Conservation (phyloP, 192 early-diverging fungal genomes). For the Backusella parvicylindrica region DNA sequence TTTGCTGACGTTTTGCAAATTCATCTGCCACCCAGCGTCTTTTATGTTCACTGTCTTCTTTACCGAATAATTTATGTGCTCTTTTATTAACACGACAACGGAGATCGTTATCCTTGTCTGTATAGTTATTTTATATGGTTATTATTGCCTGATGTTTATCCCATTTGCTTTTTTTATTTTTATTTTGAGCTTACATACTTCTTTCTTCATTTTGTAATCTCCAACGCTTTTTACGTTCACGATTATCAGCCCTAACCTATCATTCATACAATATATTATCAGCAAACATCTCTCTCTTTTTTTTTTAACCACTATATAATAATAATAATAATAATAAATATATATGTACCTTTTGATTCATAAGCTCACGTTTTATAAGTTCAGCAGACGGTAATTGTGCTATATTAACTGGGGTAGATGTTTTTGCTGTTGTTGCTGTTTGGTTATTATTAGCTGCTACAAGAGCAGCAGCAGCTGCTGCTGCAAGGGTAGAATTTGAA, state of each 20-base stretch:
- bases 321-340: not conserved
- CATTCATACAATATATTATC: no score
- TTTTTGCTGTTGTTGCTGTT: not conserved
- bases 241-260: constrained; percentile 46
- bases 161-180: not conserved
- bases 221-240: constrained; percentile 51
- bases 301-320: not conserved
- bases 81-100: constrained; percentile 70
- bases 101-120: constrained; percentile 70
- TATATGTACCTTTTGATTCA: constrained; percentile 32
- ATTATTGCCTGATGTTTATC: not conserved
- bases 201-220: constrained; percentile 48
- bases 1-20: constrained; percentile 59
- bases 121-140: not conserved
- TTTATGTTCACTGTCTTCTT: constrained; percentile 47
- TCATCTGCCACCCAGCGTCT: constrained; percentile 61
- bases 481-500: not conserved
- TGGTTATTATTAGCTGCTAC: not conserved
- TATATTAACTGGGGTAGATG: not conserved
- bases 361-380: constrained; percentile 36
- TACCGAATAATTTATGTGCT: constrained; percentile 60
- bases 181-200: constrained; percentile 42
- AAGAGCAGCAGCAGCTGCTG: not conserved
- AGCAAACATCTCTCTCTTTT: no score
- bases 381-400: constrained; percentile 16